These are phyloP conservation scores for Penicillium pancosmium DNA, from an alignment of 495 filamentous ascomycete genomes.

Conservation along the genomic window DNA sequence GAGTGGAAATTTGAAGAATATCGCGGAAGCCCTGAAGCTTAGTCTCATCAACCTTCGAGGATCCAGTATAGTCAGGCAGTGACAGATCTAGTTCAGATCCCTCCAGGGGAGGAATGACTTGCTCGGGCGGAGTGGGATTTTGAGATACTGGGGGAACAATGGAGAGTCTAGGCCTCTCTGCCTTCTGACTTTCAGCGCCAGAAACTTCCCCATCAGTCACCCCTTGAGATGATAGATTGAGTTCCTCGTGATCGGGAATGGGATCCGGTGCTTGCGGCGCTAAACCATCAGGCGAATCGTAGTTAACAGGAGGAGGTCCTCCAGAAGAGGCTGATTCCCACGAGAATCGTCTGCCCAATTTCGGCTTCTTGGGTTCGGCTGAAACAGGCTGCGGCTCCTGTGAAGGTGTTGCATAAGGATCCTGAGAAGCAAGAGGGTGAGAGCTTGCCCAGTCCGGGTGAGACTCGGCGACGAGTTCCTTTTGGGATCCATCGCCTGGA, in stretches of 20 bases:
- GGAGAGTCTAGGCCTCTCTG: constrained; percentile 29
- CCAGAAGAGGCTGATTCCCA: constrained; percentile 42
- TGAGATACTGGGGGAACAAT: constrained; percentile 28
- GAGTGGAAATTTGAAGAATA: constrained; percentile 64
- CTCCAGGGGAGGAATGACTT: constrained; percentile 18
- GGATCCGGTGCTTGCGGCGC: constrained; percentile 20
- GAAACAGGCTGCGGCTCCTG: constrained; percentile 8
- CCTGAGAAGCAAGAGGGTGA: constrained; percentile 19
- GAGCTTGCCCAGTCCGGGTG: constrained; percentile 21
- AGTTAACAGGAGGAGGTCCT: constrained; percentile 14
- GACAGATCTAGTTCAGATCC: background rate
- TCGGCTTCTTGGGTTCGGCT: constrained; percentile 23
- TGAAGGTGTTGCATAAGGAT: constrained; percentile 21
- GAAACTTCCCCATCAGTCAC: constrained; percentile 17
- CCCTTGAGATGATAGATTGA: constrained; percentile 15
- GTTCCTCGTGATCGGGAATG: constrained; percentile 9
- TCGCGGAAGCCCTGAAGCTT: constrained; percentile 66
- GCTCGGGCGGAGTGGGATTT: constrained; percentile 20
- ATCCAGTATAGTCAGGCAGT: constrained; percentile 2
- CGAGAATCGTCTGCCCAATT: constrained; percentile 42
- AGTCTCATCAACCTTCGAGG: constrained; percentile 30
- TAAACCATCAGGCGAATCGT: constrained; percentile 13
- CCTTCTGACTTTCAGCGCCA: constrained; percentile 10
- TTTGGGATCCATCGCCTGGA: constrained; percentile 13
- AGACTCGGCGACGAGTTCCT: constrained; percentile 18